Conservation (phyloP, 768 basidiomycete species). For the Nidularia pulvinata region DNA sequence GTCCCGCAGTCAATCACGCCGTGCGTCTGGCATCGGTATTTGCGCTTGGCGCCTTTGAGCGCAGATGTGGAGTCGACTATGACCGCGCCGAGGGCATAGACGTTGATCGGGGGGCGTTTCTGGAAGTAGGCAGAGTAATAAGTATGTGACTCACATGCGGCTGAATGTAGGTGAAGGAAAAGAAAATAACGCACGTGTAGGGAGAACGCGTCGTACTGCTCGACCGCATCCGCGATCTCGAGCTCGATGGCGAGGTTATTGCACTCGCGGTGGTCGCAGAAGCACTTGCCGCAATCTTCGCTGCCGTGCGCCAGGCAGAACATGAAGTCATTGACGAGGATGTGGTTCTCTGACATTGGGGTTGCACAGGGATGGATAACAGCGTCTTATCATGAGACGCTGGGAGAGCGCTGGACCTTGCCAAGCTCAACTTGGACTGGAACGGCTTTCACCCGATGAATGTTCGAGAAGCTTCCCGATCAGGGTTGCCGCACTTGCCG, state of each 20-base stretch:
- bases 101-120: slow-evolving; percentile 17
- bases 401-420: no score
- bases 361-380: no score
- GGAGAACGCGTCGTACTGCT: slow-evolving; percentile 12
- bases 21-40: slow-evolving; percentile 25
- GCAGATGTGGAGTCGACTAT: no score
- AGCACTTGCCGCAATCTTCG: slow-evolving; percentile 25
- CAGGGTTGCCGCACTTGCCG: no score
- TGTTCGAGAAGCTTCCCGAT: no score
- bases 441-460: no score
- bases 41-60: slow-evolving; percentile 3
- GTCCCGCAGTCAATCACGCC: slow-evolving; percentile 19
- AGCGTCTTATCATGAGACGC: no score
- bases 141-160: background rate
- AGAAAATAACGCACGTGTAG: slow-evolving; percentile 10
- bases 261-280: slow-evolving; percentile 25
- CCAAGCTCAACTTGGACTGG: no score
- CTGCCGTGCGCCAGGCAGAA: slow-evolving; percentile 30
- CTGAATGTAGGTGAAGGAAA: background rate
- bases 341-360: no score
- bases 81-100: slow-evolving; percentile 15
- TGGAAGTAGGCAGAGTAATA: slow-evolving; percentile 1
- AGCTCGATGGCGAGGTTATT: slow-evolving; percentile 28
- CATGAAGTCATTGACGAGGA: slow-evolving; percentile 26
- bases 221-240: slow-evolving; percentile 13